These are phyloP conservation scores for Dictyophora rubrovolvata DNA, from an alignment of 768 basidiomycete genomes.

Conservation along the genomic window DNA sequence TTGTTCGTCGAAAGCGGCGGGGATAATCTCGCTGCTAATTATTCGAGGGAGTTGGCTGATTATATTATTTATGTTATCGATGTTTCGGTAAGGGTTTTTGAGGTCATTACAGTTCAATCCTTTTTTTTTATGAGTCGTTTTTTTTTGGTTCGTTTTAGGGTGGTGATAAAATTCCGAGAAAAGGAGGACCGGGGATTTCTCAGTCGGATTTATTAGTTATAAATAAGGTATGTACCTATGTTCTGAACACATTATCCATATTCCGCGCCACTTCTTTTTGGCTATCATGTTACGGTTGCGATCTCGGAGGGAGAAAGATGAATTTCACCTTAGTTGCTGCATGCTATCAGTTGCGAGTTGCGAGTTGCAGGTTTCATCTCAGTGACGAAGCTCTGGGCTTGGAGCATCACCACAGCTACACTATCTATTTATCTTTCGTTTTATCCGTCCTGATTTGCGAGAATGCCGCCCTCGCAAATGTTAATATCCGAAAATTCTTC, in stretches of 20 bases:
- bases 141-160: constrained; percentile 38
- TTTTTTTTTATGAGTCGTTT: neutral
- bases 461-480: neutral
- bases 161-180: constrained; percentile 96
- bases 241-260: no score
- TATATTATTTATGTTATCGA: constrained; percentile 94
- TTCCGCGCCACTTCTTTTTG: no score
- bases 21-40: constrained; percentile 95
- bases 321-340: no score
- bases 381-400: no score
- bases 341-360: no score
- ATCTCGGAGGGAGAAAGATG: no score
- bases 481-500: neutral
- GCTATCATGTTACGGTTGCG: no score
- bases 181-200: constrained; percentile 96
- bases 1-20: constrained; percentile 95
- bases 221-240: constrained; percentile 80
- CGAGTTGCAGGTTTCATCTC: no score
- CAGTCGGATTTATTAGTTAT: constrained; percentile 90
- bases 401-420: no score
- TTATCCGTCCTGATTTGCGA: neutral
- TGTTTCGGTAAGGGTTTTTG: constrained; percentile 49
- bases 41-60: constrained; percentile 91
- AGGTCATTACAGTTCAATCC: no score
- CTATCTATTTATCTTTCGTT: no score